Conservation (phyloP, 495 filamentous ascomycete species). For the Lentithecium fluviatile region DNA sequence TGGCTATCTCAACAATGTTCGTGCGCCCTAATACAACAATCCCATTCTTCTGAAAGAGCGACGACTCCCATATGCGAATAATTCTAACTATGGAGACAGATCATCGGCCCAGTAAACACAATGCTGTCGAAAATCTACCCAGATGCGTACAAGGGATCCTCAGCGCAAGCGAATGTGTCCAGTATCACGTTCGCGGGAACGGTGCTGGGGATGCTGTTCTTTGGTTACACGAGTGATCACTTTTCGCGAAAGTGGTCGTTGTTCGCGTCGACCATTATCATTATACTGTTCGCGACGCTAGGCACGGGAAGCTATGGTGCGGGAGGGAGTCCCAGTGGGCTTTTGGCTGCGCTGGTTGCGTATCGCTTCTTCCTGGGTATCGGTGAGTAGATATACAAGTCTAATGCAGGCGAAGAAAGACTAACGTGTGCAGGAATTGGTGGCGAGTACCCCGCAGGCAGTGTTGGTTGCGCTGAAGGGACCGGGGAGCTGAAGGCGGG, state of each 20-base stretch:
- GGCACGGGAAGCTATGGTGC: conserved; percentile 71
- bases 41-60: neutral
- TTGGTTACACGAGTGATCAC: conserved; percentile 78
- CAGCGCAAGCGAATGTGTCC: conserved; percentile 66
- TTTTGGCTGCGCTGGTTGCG: conserved; percentile 79
- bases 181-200: conserved; percentile 87
- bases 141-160: conserved; percentile 60
- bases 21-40: neutral
- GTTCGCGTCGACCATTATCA: conserved; percentile 73
- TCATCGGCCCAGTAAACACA: conserved; percentile 80
- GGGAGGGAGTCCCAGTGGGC: conserved; percentile 59
- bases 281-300: conserved; percentile 83
- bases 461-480: conserved; percentile 78
- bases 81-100: conserved; percentile 45
- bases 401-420: neutral
- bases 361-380: conserved; percentile 79
- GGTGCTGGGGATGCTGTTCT: conserved; percentile 78
- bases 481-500: conserved; percentile 77
- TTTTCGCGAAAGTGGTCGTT: conserved; percentile 82
- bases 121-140: conserved; percentile 64
- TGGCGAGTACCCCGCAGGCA: conserved; percentile 88
- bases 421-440: conserved; percentile 44
- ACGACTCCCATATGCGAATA: neutral
- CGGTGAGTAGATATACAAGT: conserved; percentile 32
- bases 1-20: conserved; percentile 81